Base-by-base conservation (phyloP, 306 rosid genomes). In the Prunus salicina region DNA sequence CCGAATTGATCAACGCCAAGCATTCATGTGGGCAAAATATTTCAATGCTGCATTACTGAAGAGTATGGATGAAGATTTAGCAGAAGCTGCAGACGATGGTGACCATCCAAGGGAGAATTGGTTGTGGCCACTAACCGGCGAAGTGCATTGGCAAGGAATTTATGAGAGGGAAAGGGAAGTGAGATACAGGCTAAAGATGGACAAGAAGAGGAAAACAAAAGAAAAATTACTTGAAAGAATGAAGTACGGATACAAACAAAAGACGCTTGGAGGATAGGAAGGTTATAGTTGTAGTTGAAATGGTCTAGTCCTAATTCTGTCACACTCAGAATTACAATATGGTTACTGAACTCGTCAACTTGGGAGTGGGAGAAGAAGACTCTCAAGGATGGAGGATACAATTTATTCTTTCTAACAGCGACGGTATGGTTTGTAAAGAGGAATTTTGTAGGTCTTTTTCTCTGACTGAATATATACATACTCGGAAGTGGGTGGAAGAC, bases 101-200 rank as follows among this genome's bases (percentile, higher is more conserved):
- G 97, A 91, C 74, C 73, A 86, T 80, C 91, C 92, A 12, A 86
- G 83, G 60, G 82, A 88, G 41, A 73, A 30, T 80, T 93, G 97
- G 99, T 38, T 95, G 84, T 95, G 99, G 97, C 97, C 97, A 41
- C 78, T 88, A 81, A 92, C 96, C 8, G 97, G 97, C 51, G 99
- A 95, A 85, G 96, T 95, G 57, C 93, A 92, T 81, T 95, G 99
- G 97, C 93, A 88, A 83, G 97, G 99, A 64, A 79, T 90, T 76
- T 92, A 92, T 76, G 99, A 95, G 67, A 85, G 93, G 86, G 97
- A 92, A 77, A 95, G 97, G 78, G 99, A 95, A 86, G 91, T 88
- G 79, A 89, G 96, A 74, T 95, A 95, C 74, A 89, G 99, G 82
- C 57, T 79, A 74, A 95, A 95, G 88, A 95, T 95, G 99, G 97